phyloP scores from a whole-genome alignment of 108 stramenopile genomes.

The Nitzschia palea region DNA sequence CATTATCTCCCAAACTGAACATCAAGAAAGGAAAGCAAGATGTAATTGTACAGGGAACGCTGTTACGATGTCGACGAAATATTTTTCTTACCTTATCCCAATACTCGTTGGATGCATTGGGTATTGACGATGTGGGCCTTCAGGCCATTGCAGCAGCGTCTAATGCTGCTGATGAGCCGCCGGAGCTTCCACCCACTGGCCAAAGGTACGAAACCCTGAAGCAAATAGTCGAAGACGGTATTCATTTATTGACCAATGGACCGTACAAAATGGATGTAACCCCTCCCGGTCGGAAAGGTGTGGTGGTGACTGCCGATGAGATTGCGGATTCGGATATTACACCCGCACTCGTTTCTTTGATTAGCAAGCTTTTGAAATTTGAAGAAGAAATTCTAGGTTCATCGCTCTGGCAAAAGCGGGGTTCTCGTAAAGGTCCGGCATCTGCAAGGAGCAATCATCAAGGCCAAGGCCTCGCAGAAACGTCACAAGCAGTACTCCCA shows the following conservation, averaged over 20 bases:
- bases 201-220: constrained; percentile 35
- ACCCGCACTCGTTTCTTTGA: background rate
- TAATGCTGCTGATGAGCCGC: background rate
- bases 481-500: constrained; percentile 31
- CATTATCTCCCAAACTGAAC: constrained; percentile 26
- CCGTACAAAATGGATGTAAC: background rate
- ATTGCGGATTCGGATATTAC: constrained; percentile 4
- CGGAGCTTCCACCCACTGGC: background rate
- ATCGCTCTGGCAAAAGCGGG: constrained; percentile 49
- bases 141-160: constrained; percentile 13
- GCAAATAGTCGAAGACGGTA: constrained; percentile 35
- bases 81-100: constrained; percentile 47
- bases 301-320: background rate
- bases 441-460: constrained; percentile 14
- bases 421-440: constrained; percentile 1
- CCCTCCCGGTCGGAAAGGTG: background rate
- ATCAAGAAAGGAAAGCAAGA: constrained; percentile 18
- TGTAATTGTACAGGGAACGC: background rate
- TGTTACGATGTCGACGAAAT: constrained; percentile 30
- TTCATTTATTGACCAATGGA: constrained; percentile 10
- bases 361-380: constrained; percentile 36
- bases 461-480: background rate
- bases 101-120: constrained; percentile 54
- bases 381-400: constrained; percentile 71
- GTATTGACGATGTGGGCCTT: constrained; percentile 57